Evolutionary conservation across 768 basidiomycete species (phyloP).

Genomic region (Boletus tomentosulus): DNA sequence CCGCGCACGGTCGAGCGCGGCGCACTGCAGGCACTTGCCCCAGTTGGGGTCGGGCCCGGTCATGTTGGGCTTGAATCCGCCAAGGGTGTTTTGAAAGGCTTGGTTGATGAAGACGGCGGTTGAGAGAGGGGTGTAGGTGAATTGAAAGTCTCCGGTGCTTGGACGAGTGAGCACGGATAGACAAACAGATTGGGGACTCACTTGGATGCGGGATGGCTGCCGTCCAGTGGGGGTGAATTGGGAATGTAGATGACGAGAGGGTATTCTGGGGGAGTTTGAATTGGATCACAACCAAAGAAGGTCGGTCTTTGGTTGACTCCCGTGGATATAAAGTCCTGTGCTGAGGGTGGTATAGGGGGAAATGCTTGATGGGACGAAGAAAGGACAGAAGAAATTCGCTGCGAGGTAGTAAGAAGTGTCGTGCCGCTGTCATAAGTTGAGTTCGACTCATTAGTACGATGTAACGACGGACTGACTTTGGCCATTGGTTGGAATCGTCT

Average conservation of each 20-base stretch:
- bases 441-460: neutral
- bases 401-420: conserved; percentile 40
- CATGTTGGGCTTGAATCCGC: conserved; percentile 58
- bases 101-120: conserved; percentile 58
- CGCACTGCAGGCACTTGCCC: conserved; percentile 59
- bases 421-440: conserved; percentile 44
- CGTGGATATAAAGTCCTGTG: conserved; percentile 48
- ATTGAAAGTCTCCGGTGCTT: conserved; percentile 55
- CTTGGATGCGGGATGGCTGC: conserved; percentile 63
- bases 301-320: conserved; percentile 67
- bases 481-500: conserved; percentile 58
- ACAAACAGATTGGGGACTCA: conserved; percentile 21
- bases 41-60: conserved; percentile 52
- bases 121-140: conserved; percentile 56
- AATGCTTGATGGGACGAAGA: conserved; percentile 53
- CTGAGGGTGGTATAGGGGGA: conserved; percentile 56
- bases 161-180: neutral
- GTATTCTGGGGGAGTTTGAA: conserved; percentile 45
- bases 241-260: conserved; percentile 75
- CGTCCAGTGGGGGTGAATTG: conserved; percentile 66
- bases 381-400: conserved; percentile 42
- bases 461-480: conserved; percentile 46
- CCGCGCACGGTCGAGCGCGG: conserved; percentile 54
- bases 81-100: conserved; percentile 49
- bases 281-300: conserved; percentile 75